Evolutionary conservation across 2,329 filamentous ascomycete genomes (phyloP).

Genomic region (Tolypocladium paradoxum): DNA sequence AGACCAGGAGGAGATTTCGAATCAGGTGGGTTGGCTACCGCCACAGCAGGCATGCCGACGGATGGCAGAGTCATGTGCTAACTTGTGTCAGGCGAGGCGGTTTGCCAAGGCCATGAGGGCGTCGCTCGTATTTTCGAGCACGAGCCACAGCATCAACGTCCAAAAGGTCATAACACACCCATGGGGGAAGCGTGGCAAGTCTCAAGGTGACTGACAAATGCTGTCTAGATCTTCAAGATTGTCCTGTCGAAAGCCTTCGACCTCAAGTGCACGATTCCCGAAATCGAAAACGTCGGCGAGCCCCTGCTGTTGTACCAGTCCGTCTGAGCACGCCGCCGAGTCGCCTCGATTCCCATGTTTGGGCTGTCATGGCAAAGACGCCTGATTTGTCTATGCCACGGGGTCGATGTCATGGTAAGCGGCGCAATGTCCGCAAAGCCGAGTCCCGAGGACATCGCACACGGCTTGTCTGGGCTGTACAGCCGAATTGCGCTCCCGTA

Average conservation of each 20-base stretch:
- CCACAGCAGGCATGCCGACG: background rate
- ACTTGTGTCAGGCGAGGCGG: conserved; percentile 58
- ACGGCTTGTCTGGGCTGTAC: background rate
- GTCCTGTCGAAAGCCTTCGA: conserved; percentile 98
- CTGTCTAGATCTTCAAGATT: conserved; percentile 89
- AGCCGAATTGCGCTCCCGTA: background rate
- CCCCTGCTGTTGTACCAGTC: conserved; percentile 85
- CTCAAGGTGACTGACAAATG: conserved; percentile 1
- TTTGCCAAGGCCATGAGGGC: conserved; percentile 99
- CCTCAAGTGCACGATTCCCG: conserved; percentile 95
- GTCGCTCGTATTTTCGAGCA: conserved; percentile 95
- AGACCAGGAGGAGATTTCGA: conserved; percentile 97
- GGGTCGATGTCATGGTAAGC: background rate
- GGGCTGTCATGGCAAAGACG: background rate
- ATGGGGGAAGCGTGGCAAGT: background rate
- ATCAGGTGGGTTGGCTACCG: conserved; percentile 53
- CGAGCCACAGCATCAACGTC: conserved; percentile 98
- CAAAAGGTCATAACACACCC: conserved; percentile 59
- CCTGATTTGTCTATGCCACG: background rate
- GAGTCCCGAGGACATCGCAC: background rate
- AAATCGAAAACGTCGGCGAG: conserved; percentile 97
- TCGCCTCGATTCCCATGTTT: background rate
- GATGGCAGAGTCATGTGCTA: background rate
- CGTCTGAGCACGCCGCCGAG: conserved; percentile 15
- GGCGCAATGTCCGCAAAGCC: background rate